Conservation (phyloP, 2,329 filamentous ascomycete genomes). For the Pseudogymnoascus sp. region DNA sequence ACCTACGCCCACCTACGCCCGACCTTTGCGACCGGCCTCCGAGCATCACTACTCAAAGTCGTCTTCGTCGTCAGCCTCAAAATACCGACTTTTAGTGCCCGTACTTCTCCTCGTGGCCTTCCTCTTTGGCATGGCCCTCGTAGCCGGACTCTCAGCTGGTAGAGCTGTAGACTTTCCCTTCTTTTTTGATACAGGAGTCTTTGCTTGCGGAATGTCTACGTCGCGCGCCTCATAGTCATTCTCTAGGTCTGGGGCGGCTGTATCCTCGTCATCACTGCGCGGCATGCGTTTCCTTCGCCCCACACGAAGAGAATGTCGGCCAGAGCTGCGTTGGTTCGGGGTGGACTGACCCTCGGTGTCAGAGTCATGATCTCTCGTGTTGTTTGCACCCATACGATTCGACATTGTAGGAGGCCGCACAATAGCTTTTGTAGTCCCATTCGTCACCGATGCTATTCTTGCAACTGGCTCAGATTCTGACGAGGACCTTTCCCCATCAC, state of each 20-base stretch:
- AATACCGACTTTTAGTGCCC: slow-evolving; percentile 13
- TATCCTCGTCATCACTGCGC: neutral
- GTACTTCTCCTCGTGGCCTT: slow-evolving; percentile 12
- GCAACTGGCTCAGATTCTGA: neutral
- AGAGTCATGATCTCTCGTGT: neutral
- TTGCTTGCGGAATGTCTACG: neutral
- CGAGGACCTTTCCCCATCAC: neutral
- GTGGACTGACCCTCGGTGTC: neutral
- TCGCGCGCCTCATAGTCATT: neutral
- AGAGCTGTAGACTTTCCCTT: neutral
- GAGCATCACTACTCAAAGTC: neutral
- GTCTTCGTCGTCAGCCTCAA: slow-evolving; percentile 11
- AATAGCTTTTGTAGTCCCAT: neutral
- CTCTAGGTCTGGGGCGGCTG: neutral
- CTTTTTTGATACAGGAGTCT: neutral
- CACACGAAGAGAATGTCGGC: neutral
- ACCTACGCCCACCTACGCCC: neutral
- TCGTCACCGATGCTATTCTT: neutral
- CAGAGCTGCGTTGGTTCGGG: neutral
- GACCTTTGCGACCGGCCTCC: neutral
- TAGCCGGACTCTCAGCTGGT: neutral
- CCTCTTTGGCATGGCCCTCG: slow-evolving; percentile 10
- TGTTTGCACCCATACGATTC: neutral
- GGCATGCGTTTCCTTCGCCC: neutral
- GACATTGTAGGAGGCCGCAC: neutral